These are phyloP conservation scores for Ceratocystiopsis brevicomis DNA, from an alignment of 2,329 filamentous ascomycete species.

Conservation along the genomic window DNA sequence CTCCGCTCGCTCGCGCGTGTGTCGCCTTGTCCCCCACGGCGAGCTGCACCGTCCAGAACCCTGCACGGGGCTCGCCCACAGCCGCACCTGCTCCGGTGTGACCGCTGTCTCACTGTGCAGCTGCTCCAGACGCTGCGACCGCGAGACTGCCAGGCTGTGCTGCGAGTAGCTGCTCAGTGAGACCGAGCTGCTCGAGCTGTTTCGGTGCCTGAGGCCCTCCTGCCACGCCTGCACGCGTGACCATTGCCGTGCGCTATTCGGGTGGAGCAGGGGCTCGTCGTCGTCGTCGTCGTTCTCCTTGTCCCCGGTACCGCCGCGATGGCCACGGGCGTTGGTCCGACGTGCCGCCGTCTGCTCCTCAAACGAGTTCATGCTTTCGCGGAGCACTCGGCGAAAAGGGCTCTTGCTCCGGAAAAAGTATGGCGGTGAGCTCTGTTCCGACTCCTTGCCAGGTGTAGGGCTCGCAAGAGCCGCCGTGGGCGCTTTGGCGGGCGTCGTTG, in stretches of 20 bases:
- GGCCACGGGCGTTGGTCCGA: neutral
- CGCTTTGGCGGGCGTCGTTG: conserved; percentile 3
- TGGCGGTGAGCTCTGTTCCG: neutral
- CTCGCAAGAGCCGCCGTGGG: neutral
- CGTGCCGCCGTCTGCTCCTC: conserved; percentile 9
- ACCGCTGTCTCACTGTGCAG: conserved; percentile 5
- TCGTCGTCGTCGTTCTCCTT: neutral
- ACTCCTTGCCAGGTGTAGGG: neutral
- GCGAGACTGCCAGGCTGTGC: neutral
- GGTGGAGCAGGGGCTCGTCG: conserved; percentile 5
- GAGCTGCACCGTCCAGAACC: neutral
- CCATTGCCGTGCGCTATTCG: conserved; percentile 6
- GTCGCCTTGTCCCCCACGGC: too few relatives aligned
- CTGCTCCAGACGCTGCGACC: conserved; percentile 1
- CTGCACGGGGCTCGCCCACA: conserved; percentile 3
- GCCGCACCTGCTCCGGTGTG: conserved; percentile 6
- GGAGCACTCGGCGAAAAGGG: conserved; percentile 34
- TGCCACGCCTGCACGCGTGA: conserved; percentile 9
- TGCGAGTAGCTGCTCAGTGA: conserved; percentile 3
- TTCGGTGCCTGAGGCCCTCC: conserved; percentile 2
- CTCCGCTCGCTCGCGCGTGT: too few relatives aligned
- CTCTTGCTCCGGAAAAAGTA: conserved; percentile 35
- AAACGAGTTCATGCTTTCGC: conserved; percentile 24
- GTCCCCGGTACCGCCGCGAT: neutral
- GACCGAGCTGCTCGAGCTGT: conserved; percentile 2